phyloP scores from a whole-genome alignment of 208 protist species.

The Angomonas ambiguus region DNA sequence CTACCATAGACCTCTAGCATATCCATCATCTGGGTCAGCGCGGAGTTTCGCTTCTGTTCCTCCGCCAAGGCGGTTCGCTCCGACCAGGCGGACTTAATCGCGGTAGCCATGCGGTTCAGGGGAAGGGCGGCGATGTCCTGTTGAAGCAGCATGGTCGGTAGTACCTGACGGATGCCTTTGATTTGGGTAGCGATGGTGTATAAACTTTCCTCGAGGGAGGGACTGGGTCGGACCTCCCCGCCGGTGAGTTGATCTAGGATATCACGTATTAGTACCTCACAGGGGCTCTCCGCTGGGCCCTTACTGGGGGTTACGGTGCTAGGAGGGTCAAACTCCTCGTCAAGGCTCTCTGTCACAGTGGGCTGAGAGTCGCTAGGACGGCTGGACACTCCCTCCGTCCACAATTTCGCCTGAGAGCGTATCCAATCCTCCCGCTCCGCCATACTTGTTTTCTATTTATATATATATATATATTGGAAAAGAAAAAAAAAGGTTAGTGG shows the following conservation, averaged over 20 bases:
- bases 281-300: neutral
- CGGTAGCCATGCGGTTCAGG: neutral
- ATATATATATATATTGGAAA: neutral
- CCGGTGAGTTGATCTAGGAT: neutral
- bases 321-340: neutral
- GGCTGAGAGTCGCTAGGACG: neutral
- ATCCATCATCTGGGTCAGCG: constrained; percentile 21
- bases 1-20: constrained; percentile 48
- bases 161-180: neutral
- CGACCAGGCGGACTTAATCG: neutral
- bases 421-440: constrained; percentile 29
- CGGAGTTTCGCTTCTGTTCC: neutral
- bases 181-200: neutral
- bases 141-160: neutral
- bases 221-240: neutral
- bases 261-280: neutral
- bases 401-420: constrained; percentile 38
- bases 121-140: neutral
- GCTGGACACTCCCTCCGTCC: constrained; percentile 17
- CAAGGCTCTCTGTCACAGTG: neutral
- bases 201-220: neutral
- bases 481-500: neutral
- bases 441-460: constrained; percentile 5
- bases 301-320: neutral
- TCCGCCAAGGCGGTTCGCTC: neutral